Percentiles rank a stretch among this genome's conserved stretches.
phyloP scores from a whole-genome alignment of 495 filamentous ascomycete species.

The Pyrenula massariospora region DNA sequence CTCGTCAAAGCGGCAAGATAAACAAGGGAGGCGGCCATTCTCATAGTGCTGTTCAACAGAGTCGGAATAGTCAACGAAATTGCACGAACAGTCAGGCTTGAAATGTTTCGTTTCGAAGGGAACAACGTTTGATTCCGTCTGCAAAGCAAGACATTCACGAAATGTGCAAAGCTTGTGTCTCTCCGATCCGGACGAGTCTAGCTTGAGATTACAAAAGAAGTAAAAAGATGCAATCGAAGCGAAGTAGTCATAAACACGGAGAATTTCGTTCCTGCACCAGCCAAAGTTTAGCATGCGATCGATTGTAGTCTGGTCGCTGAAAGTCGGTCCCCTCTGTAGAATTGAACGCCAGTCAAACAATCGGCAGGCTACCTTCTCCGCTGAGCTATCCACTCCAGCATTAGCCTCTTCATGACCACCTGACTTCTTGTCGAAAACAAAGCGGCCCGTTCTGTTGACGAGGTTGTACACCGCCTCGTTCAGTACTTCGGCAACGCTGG shows the following conservation, averaged over 20 bases:
- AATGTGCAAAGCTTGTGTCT: not conserved
- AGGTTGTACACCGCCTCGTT: not conserved
- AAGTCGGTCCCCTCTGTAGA: not conserved
- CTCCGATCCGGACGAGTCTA: not conserved
- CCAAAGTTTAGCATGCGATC: not conserved
- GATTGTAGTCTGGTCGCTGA: not conserved
- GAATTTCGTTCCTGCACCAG: constrained; percentile 3
- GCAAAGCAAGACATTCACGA: not conserved
- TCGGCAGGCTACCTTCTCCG: not conserved
- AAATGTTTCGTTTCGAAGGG: not conserved
- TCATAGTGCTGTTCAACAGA: not conserved
- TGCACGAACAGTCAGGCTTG: not conserved
- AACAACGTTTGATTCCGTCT: not conserved
- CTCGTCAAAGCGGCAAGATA: not conserved
- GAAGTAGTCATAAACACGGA: not conserved
- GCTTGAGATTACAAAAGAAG: constrained; percentile 3
- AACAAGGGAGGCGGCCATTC: not conserved
- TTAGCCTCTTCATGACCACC: not conserved
- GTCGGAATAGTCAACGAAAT: not conserved
- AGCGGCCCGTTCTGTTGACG: not conserved
- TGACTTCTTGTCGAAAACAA: not conserved
- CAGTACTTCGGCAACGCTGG: constrained; percentile 1
- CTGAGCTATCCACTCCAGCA: not conserved
- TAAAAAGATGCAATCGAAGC: constrained; percentile 1
- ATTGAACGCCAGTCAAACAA: not conserved